phyloP scores from a whole-genome alignment of 805 yeast species.

The Ogataea kodamae region DNA sequence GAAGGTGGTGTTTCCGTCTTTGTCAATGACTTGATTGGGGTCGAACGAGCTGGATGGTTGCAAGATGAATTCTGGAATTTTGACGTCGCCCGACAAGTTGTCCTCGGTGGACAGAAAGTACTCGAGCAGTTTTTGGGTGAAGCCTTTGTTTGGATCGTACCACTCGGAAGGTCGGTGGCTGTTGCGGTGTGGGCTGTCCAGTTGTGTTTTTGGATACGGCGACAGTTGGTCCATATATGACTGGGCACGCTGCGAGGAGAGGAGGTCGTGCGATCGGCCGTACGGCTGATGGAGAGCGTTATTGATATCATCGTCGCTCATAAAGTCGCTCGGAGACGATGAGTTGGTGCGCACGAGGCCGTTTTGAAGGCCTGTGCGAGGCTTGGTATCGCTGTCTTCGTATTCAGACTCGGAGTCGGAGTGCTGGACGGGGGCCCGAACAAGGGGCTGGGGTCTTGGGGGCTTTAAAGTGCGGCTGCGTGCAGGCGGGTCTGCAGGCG shows the following conservation, averaged over 20 bases:
- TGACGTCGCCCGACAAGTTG: conserved; percentile 30
- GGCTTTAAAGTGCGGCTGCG: conserved; percentile 8
- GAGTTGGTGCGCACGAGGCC: conserved; percentile 23
- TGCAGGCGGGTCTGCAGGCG: conserved; percentile 7
- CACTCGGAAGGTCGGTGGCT: conserved; percentile 16
- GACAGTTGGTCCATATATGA: conserved; percentile 4
- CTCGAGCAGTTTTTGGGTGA: conserved; percentile 45
- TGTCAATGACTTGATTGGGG: conserved; percentile 79
- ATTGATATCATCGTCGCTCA: conserved; percentile 50
- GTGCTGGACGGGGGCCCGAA: conserved; percentile 1
- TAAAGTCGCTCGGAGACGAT: conserved; percentile 52
- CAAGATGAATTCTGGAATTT: conserved; percentile 60
- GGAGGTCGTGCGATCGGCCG: conserved; percentile 4
- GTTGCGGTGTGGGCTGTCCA: conserved; percentile 10
- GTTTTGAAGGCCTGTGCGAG: neutral
- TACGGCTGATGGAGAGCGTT: conserved; percentile 34
- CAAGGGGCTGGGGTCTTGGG: conserved; percentile 4
- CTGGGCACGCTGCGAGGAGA: conserved; percentile 2
- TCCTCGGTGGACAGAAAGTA: conserved; percentile 58
- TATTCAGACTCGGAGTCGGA: conserved; percentile 10
- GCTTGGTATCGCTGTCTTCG: conserved; percentile 9
- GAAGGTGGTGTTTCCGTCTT: conserved; percentile 89
- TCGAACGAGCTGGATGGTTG: conserved; percentile 65
- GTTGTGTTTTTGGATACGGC: conserved; percentile 8
- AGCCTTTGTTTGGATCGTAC: conserved; percentile 35